These are phyloP conservation scores for Lachnellula occidentalis DNA, from an alignment of 2,329 filamentous ascomycete species.

Conservation along the genomic window DNA sequence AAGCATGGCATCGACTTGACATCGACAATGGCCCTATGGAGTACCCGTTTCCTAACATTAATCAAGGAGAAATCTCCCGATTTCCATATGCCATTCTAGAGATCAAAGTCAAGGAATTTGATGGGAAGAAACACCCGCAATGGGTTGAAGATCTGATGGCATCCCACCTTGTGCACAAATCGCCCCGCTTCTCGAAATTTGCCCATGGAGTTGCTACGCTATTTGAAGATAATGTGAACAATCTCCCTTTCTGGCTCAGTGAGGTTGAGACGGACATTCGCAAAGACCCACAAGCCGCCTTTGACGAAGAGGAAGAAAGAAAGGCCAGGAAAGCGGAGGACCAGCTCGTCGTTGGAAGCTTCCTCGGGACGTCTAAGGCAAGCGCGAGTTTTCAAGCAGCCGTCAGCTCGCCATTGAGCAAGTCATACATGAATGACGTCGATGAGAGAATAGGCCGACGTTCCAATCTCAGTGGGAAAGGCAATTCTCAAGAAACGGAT, in stretches of 20 bases:
- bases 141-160: conserved; percentile 92
- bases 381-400: conserved; percentile 51
- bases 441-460: conserved; percentile 33
- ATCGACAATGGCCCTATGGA: conserved; percentile 79
- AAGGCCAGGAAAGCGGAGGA: conserved; percentile 78
- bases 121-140: conserved; percentile 61
- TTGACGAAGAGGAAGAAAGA: conserved; percentile 84
- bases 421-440: conserved; percentile 56
- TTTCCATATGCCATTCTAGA: conserved; percentile 91
- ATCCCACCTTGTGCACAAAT: conserved; percentile 86
- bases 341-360: conserved; percentile 81
- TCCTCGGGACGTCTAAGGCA: conserved; percentile 54
- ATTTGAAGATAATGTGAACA: conserved; percentile 95
- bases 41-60: conserved; percentile 81
- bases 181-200: conserved; percentile 92
- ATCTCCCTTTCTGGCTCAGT: conserved; percentile 90
- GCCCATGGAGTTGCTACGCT: conserved; percentile 86
- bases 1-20: conserved; percentile 85
- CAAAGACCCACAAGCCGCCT: conserved; percentile 83
- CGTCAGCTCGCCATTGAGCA: conserved; percentile 61
- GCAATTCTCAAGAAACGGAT: conserved; percentile 9
- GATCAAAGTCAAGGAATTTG: conserved; percentile 75
- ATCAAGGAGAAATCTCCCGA: conserved; percentile 82
- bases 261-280: conserved; percentile 91
- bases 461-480: conserved; percentile 25